Base-by-base conservation (phyloP, 176 grass and related monocot species). In the Oryza coarctata region DNA sequence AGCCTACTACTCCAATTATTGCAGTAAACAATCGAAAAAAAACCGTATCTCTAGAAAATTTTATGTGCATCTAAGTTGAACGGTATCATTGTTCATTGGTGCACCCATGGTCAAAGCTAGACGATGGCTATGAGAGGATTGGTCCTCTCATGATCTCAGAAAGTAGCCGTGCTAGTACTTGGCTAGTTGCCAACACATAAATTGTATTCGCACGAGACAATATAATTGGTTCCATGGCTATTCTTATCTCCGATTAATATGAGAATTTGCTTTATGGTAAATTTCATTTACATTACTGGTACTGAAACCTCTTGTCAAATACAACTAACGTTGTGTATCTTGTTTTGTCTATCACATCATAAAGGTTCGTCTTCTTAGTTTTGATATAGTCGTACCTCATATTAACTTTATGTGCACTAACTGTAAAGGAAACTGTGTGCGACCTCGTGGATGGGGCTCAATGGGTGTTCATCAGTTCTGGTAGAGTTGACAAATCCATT, bases 1-100 rank as follows among this genome's bases (percentile, higher is more conserved):
- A 43, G 38, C 57, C 39, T 63, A 26, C 57, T 63, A 18, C 57
- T 45, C 11, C 80, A 82, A 82, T 73, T 64, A 82, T 82, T 82
- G 57, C 9, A 18, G 20, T 82, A 82, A 82, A 63, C 4, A 82
- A 64, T n/a, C 0, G 4, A 18, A 35, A 38, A 35, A 6, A 1
- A 15, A 72, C 26, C 7, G 40, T 1, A 45, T 27, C n/a, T 26
- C 12, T 45, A 9, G 7, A 7, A 45, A 3, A 7, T 4, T 9
- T 23, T 71, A 35, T 2, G 4, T 12, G 6, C 12, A 7, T 44
- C 12, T 44, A 28, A 44, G 6, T 3, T 17, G 23, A 28, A 71
- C 23, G 25, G 11, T 17, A 14, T 27, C 36, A 7, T 43, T n/a
- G n/a, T n/a, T n/a, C n/a, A n/a, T 43, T n/a, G 52, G 52, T 57